These are phyloP conservation scores for Leishmania tarentolae DNA, from an alignment of 208 protist species.

Conservation along the genomic window DNA sequence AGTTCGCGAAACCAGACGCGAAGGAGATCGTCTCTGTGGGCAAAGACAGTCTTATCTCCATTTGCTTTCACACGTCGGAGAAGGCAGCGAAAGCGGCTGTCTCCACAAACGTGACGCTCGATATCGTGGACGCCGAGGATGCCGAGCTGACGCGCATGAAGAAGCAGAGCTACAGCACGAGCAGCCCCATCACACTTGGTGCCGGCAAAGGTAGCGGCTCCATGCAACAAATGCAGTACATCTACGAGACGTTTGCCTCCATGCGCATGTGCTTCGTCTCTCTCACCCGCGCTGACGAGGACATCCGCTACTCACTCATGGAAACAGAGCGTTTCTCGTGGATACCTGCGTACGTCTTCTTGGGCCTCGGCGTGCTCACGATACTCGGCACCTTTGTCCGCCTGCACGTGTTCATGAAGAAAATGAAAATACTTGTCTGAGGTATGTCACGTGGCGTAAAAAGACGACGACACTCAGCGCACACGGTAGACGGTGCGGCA, in stretches of 20 bases:
- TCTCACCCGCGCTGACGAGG: constrained; percentile 42
- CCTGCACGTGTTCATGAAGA: constrained; percentile 34
- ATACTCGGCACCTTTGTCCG: constrained; percentile 36
- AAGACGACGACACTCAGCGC: background rate
- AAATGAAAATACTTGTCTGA: constrained; percentile 18
- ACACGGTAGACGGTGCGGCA: background rate
- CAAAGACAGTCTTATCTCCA: constrained; percentile 42
- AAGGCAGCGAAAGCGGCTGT: constrained; percentile 46
- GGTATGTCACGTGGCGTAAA: background rate
- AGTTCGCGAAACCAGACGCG: constrained; percentile 43
- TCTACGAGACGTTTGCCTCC: constrained; percentile 29
- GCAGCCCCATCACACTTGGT: constrained; percentile 57
- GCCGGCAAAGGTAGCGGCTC: constrained; percentile 57
- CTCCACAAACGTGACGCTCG: constrained; percentile 63
- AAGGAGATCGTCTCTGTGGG: constrained; percentile 54
- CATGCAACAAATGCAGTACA: constrained; percentile 73
- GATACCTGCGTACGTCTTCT: constrained; percentile 55
- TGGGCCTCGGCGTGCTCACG: constrained; percentile 35
- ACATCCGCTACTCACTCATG: constrained; percentile 50
- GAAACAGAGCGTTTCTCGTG: constrained; percentile 55
- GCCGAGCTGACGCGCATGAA: constrained; percentile 73
- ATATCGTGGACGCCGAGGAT: constrained; percentile 69
- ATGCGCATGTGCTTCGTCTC: constrained; percentile 33
- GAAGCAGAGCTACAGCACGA: constrained; percentile 67
- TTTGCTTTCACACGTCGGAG: constrained; percentile 66